Percentiles rank a stretch among this genome's conserved stretches.
Conservation (phyloP, 179 eudicot species). For the Spinacia oleracea region DNA sequence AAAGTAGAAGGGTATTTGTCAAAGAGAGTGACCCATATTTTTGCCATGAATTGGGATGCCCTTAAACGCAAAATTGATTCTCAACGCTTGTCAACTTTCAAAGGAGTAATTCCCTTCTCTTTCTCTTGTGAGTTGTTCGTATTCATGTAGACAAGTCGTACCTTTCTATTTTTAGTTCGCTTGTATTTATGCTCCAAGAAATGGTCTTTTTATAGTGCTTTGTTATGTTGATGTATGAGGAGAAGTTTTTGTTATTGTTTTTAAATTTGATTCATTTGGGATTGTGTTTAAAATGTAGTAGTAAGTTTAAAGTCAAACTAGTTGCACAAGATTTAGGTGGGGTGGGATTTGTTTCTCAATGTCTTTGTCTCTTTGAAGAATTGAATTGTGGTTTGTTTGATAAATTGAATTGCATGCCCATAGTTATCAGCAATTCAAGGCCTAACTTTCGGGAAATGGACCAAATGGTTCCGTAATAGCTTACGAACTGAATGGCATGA, state of each 20-base stretch:
- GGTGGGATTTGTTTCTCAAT: background rate
- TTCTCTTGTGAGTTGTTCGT: background rate
- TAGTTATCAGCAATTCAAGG: background rate
- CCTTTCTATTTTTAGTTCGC: background rate
- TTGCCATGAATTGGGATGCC: slow-evolving; percentile 57
- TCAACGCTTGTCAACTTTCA: slow-evolving; percentile 43
- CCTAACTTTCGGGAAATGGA: slow-evolving; percentile 3
- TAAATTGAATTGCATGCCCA: slow-evolving; percentile 4
- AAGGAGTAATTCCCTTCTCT: slow-evolving; percentile 44
- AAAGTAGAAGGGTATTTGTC: slow-evolving; percentile 54
- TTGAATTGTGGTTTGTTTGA: background rate
- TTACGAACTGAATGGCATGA: background rate
- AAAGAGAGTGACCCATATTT: slow-evolving; percentile 69
- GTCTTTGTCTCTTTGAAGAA: background rate
- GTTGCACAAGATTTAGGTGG: background rate
- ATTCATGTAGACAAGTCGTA: background rate
- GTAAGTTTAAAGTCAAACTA: background rate
- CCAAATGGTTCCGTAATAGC: background rate
- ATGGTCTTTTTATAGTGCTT: background rate
- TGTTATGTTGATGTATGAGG: background rate
- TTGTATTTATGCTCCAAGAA: background rate
- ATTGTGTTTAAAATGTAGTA: background rate
- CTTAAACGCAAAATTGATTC: slow-evolving; percentile 48
- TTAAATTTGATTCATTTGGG: background rate
- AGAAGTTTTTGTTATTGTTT: no score